phyloP scores from a whole-genome alignment of 78 protist species.

The Emiliania huxleyi region DNA sequence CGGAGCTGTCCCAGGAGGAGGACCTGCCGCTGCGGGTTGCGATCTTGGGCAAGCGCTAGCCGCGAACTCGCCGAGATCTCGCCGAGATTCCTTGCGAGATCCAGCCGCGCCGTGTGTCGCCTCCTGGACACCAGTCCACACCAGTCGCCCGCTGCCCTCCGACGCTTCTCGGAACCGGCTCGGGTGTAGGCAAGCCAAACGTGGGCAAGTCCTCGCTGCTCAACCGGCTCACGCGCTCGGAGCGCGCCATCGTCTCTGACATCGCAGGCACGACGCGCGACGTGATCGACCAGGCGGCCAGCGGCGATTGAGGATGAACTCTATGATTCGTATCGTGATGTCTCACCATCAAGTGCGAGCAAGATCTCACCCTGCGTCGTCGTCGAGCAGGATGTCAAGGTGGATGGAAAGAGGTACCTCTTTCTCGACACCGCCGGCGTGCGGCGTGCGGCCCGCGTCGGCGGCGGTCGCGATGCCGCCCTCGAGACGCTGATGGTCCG shows the following conservation, averaged over 20 bases:
- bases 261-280: conserved; percentile 73
- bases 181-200: no score
- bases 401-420: conserved; percentile 35
- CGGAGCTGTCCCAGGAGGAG: neutral
- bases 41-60: no score
- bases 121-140: no score
- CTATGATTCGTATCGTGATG: no score
- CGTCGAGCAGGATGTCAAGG: conserved; percentile 10
- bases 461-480: neutral
- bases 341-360: no score
- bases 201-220: conserved; percentile 74
- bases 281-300: conserved; percentile 68
- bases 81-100: no score
- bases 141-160: no score
- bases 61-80: no score
- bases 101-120: no score
- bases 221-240: conserved; percentile 44
- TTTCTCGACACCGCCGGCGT: conserved; percentile 78
- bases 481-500: neutral
- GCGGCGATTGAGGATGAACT: no score
- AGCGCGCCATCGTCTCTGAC: conserved; percentile 21
- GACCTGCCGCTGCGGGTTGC: conserved; percentile 26
- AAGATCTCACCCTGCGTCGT: no score
- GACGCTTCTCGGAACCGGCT: no score
- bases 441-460: conserved; percentile 46